A percentile compares a stretch with the other conserved stretches of the same genome.
phyloP scores from a whole-genome alignment of 2,329 filamentous ascomycete species.

The Colletotrichum chlorophyti region DNA sequence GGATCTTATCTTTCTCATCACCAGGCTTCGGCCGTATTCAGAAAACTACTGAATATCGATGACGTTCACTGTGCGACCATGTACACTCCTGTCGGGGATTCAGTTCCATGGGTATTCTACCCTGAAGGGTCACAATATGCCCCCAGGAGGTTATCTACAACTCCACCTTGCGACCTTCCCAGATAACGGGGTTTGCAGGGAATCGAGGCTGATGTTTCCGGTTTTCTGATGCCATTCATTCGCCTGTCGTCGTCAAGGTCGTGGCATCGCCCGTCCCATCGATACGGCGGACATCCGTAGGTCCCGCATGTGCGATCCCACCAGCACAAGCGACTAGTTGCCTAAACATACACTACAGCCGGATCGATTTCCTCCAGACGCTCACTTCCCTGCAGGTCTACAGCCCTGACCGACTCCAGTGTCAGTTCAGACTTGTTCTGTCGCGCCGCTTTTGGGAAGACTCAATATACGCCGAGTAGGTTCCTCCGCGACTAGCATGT shows the following conservation, averaged over 20 bases:
- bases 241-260: not conserved
- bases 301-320: not conserved
- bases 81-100: not conserved
- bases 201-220: not conserved
- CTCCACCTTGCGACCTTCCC: not conserved
- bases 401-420: not conserved
- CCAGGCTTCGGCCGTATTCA: not conserved
- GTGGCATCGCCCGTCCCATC: not conserved
- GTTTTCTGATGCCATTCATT: no score
- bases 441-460: not conserved
- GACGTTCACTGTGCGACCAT: conserved; percentile 17
- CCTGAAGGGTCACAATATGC: not conserved
- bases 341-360: not conserved
- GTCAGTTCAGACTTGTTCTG: conserved; percentile 6
- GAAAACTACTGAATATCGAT: not conserved
- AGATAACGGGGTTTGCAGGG: not conserved
- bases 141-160: not conserved
- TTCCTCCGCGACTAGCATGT: not conserved
- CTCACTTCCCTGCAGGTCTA: not conserved
- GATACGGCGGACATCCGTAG: conserved; percentile 18
- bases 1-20: not conserved
- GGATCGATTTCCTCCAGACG: conserved; percentile 7
- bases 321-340: conserved; percentile 1
- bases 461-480: not conserved
- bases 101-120: not conserved